phyloP scores from a whole-genome alignment of 495 filamentous ascomycete genomes.

The Penicillium atrosanguineum region DNA sequence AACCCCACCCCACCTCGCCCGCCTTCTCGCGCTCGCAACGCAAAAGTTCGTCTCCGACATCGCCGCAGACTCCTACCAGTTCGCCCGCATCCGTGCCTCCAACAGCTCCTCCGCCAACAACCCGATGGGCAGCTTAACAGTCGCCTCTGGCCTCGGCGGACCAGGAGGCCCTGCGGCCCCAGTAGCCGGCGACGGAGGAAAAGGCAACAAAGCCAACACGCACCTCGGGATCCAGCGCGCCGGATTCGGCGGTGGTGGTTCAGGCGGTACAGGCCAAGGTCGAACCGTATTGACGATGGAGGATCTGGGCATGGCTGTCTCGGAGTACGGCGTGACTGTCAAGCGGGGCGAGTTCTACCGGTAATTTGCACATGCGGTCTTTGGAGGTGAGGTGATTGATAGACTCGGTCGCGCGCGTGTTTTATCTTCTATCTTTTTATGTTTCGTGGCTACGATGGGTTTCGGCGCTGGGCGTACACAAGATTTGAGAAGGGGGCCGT shows the following conservation, averaged over 20 bases:
- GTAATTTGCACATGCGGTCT: slow-evolving; percentile 36
- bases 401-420: not conserved
- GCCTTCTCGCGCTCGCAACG: slow-evolving; percentile 90
- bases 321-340: slow-evolving; percentile 95
- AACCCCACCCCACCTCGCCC: slow-evolving; percentile 83
- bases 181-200: slow-evolving; percentile 50
- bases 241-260: slow-evolving; percentile 89
- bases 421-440: not conserved
- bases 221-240: slow-evolving; percentile 85
- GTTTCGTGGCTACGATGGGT: slow-evolving; percentile 9
- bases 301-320: slow-evolving; percentile 94
- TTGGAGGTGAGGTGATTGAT: not conserved
- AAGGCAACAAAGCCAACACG: slow-evolving; percentile 58
- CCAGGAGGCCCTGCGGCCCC: slow-evolving; percentile 53
- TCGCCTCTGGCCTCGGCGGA: slow-evolving; percentile 67
- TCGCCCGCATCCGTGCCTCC: slow-evolving; percentile 86
- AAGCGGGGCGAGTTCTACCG: slow-evolving; percentile 97
- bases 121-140: slow-evolving; percentile 81
- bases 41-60: slow-evolving; percentile 98
- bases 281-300: slow-evolving; percentile 98
- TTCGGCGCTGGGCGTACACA: slow-evolving; percentile 24
- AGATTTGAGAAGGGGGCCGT: slow-evolving; percentile 11
- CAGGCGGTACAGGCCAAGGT: slow-evolving; percentile 79
- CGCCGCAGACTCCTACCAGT: slow-evolving; percentile 96
- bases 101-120: slow-evolving; percentile 83